Evolutionary conservation across 208 protist species (phyloP), one percentile per base, ranked within the genome.

Genomic region (Leishmania tropica): DNA sequence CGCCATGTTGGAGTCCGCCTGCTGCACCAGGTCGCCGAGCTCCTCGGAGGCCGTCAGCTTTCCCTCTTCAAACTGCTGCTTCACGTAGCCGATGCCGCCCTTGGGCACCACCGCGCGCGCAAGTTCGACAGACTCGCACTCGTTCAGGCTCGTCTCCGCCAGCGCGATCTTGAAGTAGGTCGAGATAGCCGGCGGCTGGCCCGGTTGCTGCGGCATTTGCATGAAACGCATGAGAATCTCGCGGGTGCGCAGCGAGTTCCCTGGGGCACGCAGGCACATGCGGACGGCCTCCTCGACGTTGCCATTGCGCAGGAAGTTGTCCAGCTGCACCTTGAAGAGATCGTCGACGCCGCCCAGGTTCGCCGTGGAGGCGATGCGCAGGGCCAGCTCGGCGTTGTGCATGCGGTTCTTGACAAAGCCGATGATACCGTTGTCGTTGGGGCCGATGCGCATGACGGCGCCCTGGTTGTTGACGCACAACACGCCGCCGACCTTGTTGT

Each of bases 1-100:
- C 13, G 99, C 99, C 56, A 99, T 92, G 64, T 99, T 97, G 60
- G 89, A 82, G 54, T 96, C 86, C 48, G 87, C 89, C 48, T 85
- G 93, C 75, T 95, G 89, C 35, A 99, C 85, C 10, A 99, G 71
- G 94, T 99, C 99, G 68, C 99, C 99, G 31, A 99, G 96, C 86
- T 99, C 99, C 89, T 99, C 99, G 58, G 91, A 98, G 77, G 96
- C 94, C 58, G 99, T 99, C 21, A 99, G 92, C 92, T 99, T 99
- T 82, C 99, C 97, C 80, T 99, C 98, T 24, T 98, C 97, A 81
- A 99, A 95, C 93, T 99, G 99, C 87, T 99, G 98, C 87, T 99
- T 97, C 70, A 99, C 93, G 79, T 96, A 98, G 53, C 78, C 88
- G 53, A 94, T 87, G 76, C 95, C 92, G 81, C 96, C 91, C 87